Conservation (phyloP, 2,329 filamentous ascomycete species). For the Decorospora gaudefroyi region DNA sequence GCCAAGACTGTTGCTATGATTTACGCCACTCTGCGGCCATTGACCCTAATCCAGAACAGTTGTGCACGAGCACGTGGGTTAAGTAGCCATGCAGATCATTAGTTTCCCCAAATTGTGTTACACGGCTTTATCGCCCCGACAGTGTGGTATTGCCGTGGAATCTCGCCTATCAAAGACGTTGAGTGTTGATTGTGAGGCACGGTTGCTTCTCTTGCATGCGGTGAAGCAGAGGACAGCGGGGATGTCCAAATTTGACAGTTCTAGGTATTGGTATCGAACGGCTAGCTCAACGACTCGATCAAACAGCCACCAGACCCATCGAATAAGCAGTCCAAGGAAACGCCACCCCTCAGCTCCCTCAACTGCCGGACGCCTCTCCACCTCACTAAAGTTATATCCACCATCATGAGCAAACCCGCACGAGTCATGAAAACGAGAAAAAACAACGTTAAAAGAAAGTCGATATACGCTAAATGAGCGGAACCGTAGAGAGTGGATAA, state of each 20-base stretch:
- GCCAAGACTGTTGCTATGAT: no score
- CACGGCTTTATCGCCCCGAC: slow-evolving; percentile 27
- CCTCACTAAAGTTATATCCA: not conserved
- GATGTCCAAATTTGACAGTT: no score
- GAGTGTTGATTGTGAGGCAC: not conserved
- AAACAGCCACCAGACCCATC: not conserved
- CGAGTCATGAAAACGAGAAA: slow-evolving; percentile 3
- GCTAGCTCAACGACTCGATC: not conserved
- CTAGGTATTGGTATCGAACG: no score
- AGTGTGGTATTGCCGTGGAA: not conserved
- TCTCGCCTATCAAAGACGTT: slow-evolving; percentile 1
- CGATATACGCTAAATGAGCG: not conserved
- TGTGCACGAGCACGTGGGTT: no score
- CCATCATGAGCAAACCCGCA: not conserved
- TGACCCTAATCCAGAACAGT: no score
- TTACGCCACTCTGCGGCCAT: no score
- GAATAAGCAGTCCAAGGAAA: not conserved
- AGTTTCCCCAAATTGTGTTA: slow-evolving; percentile 1
- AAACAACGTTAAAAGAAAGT: no score
- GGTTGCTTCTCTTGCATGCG: not conserved
- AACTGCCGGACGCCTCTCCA: not conserved
- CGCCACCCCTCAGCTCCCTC: no score
- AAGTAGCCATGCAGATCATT: slow-evolving; percentile 9
- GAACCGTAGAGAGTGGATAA: not conserved
- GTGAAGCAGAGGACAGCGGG: no score